Percentiles rank a stretch among this genome's conserved stretches.
phyloP scores from a whole-genome alignment of 257 asterid species.

The Solanum rostratum region DNA sequence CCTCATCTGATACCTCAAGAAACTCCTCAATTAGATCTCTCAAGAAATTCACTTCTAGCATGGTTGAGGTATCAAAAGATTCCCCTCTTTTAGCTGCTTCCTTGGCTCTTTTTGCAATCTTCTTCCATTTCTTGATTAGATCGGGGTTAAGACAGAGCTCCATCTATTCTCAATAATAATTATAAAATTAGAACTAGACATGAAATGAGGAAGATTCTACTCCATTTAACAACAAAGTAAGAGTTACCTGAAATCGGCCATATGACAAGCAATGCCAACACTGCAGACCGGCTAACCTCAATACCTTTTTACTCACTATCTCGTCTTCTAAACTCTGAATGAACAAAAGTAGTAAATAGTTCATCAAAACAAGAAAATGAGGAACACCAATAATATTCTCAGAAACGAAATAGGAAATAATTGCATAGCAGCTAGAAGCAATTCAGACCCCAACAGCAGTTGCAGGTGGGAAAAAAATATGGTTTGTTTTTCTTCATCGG shows the following conservation, averaged over 20 bases:
- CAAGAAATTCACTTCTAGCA: conserved; percentile 66
- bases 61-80: conserved; percentile 39
- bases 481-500: not conserved
- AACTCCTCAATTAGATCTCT: conserved; percentile 83
- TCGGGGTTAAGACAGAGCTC: conserved; percentile 78
- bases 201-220: not conserved
- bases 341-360: not conserved
- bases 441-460: not conserved
- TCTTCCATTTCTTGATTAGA: conserved; percentile 74
- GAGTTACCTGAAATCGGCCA: conserved; percentile 87
- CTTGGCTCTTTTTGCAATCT: conserved; percentile 61
- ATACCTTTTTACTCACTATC: conserved; percentile 75
- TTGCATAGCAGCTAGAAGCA: not conserved
- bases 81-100: conserved; percentile 54
- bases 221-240: not conserved
- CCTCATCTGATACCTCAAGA: conserved; percentile 45
- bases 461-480: not conserved
- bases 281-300: conserved; percentile 80
- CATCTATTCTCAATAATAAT: conserved; percentile 36
- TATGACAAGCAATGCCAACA: conserved; percentile 92
- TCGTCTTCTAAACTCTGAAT: conserved; percentile 91
- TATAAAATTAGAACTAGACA: not conserved
- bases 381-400: not conserved
- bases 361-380: not conserved
- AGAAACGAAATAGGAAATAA: not conserved